Percentiles rank a stretch among this genome's conserved stretches.
phyloP scores from a whole-genome alignment of 2,329 filamentous ascomycete genomes.

The Calonectria honghensis region DNA sequence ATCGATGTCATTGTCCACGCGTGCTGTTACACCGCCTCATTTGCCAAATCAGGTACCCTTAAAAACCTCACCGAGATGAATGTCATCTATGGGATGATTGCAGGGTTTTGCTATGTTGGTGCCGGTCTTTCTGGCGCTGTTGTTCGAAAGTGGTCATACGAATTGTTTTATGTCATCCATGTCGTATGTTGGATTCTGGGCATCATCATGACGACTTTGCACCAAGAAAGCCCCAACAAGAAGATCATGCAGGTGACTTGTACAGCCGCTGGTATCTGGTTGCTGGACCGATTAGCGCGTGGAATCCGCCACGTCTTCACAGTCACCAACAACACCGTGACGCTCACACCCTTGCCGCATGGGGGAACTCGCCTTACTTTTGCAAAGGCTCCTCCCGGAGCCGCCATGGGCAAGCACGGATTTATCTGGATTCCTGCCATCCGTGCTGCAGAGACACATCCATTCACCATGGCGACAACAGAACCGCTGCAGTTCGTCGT shows the following conservation, averaged over 20 bases:
- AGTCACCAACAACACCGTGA: conserved; percentile 70
- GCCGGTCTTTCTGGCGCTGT: conserved; percentile 65
- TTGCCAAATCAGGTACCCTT: conserved; percentile 56
- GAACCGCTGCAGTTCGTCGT: conserved; percentile 76
- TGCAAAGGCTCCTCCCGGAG: conserved; percentile 67
- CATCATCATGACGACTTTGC: conserved; percentile 69
- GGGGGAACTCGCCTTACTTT: conserved; percentile 74
- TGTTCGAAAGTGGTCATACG: conserved; percentile 70
- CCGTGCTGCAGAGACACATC: conserved; percentile 75
- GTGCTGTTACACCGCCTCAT: conserved; percentile 64
- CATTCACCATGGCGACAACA: conserved; percentile 76
- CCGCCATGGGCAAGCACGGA: conserved; percentile 75
- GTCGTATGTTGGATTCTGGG: conserved; percentile 69
- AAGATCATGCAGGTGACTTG: conserved; percentile 65
- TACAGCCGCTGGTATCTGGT: conserved; percentile 69
- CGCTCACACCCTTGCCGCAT: conserved; percentile 71
- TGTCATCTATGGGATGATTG: conserved; percentile 69
- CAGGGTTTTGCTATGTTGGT: conserved; percentile 67
- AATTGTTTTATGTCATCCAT: conserved; percentile 74
- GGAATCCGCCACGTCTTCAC: conserved; percentile 65
- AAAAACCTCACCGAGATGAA: conserved; percentile 59
- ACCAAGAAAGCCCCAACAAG: conserved; percentile 68
- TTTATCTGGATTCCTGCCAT: conserved; percentile 79
- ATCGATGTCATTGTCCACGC: conserved; percentile 67
- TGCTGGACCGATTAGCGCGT: conserved; percentile 70